Conservation (phyloP, 179 eudicot species). For the Carnegiea gigantea region DNA sequence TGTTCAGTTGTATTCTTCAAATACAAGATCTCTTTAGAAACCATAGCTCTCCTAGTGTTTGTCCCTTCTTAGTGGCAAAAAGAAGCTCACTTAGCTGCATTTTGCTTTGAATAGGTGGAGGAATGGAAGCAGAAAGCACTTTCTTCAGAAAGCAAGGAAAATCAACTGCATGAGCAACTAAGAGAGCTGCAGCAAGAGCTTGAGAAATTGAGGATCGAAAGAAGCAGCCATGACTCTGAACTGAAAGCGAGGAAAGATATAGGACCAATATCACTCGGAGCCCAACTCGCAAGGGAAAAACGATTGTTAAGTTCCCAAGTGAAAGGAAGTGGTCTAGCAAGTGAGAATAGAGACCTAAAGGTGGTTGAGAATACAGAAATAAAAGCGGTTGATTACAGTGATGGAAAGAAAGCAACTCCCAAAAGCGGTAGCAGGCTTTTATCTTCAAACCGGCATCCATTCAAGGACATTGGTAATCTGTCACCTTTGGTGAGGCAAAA, state of each 20-base stretch:
- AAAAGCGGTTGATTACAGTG: slow-evolving; percentile 22
- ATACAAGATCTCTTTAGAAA: not conserved
- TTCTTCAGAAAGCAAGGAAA: slow-evolving; percentile 49
- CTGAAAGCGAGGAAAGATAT: slow-evolving; percentile 19
- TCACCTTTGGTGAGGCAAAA: slow-evolving; percentile 55
- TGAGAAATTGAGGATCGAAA: slow-evolving; percentile 32
- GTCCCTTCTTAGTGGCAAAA: not conserved
- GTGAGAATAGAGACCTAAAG: slow-evolving; percentile 25
- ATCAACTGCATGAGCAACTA: slow-evolving; percentile 48
- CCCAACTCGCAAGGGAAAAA: slow-evolving; percentile 75
- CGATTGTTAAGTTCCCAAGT: slow-evolving; percentile 40
- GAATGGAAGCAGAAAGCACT: slow-evolving; percentile 73
- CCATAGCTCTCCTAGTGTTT: not conserved
- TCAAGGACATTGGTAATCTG: slow-evolving; percentile 63
- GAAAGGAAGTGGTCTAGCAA: slow-evolving; percentile 40
- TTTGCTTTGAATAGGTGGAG: slow-evolving; percentile 45
- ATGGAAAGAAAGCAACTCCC: slow-evolving; percentile 34
- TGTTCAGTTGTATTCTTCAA: not conserved
- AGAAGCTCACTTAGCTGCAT: not conserved
- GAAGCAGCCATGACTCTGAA: slow-evolving; percentile 22
- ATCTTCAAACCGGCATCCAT: slow-evolving; percentile 46
- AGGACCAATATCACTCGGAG: slow-evolving; percentile 47
- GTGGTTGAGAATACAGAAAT: slow-evolving; percentile 20
- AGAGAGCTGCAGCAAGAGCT: slow-evolving; percentile 42
- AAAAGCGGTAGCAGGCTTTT: slow-evolving; percentile 17